Conservation (phyloP, 495 filamentous ascomycete species). For the Xylaria bambusicola region DNA sequence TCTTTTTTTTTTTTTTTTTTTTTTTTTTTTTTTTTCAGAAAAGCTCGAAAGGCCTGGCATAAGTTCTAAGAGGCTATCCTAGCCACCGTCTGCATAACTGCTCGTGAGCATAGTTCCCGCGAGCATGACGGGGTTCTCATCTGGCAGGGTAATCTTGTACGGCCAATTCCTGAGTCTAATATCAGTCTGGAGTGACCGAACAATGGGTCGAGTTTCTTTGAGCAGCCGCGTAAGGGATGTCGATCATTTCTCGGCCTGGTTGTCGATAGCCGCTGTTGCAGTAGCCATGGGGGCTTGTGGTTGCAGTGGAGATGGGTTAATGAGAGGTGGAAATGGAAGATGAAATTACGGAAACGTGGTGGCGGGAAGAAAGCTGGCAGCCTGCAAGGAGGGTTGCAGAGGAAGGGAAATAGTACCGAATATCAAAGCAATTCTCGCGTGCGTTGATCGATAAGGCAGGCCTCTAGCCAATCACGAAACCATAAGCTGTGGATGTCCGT, state of each 20-base stretch:
- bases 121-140: no score
- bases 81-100: no score
- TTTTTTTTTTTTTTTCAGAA: no score
- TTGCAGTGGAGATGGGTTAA: constrained; percentile 1
- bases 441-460: constrained; percentile 7
- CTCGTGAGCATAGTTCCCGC: no score
- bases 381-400: constrained; percentile 14
- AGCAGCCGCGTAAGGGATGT: neutral
- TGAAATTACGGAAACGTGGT: constrained; percentile 12
- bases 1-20: no score
- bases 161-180: neutral
- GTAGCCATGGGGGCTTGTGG: constrained; percentile 2
- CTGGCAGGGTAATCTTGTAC: no score
- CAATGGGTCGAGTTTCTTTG: neutral
- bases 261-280: neutral
- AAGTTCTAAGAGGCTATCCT: no score
- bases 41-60: no score
- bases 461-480: neutral
- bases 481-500: constrained; percentile 1
- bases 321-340: neutral
- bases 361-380: constrained; percentile 13
- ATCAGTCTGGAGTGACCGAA: neutral
- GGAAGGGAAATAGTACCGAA: neutral
- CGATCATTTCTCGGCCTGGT: neutral
- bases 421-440: constrained; percentile 14